Evolutionary conservation across 768 basidiomycete genomes (phyloP).

Genomic region (Tylopilus balloui): DNA sequence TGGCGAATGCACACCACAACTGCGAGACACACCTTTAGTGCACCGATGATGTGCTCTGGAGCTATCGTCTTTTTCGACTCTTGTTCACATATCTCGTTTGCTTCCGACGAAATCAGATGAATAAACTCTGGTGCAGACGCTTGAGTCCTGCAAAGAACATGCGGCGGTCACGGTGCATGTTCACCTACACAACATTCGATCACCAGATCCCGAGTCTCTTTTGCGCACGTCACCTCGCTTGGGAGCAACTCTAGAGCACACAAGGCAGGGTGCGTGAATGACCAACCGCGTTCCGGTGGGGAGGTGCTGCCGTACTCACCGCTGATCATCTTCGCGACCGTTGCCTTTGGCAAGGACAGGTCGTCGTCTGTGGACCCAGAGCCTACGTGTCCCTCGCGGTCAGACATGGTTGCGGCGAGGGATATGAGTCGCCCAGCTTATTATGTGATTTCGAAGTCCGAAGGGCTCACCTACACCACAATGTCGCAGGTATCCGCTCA

Average conservation of each 20-base stretch:
- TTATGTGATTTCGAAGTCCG: conserved; percentile 39
- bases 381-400: conserved; percentile 73
- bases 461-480: conserved; percentile 5
- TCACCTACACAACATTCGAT: conserved; percentile 99
- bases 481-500: conserved; percentile 17
- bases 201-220: conserved; percentile 94
- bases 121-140: conserved; percentile 75
- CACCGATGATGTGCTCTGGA: conserved; percentile 92
- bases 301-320: conserved; percentile 43
- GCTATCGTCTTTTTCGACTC: conserved; percentile 99
- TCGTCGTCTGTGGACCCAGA: conserved; percentile 81
- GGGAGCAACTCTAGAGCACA: conserved; percentile 74
- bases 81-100: conserved; percentile 96
- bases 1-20: background rate
- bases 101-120: conserved; percentile 93
- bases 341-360: conserved; percentile 92
- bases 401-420: conserved; percentile 65
- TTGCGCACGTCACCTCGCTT: conserved; percentile 80
- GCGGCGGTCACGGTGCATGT: conserved; percentile 31
- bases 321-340: conserved; percentile 93
- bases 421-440: conserved; percentile 1
- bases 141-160: conserved; percentile 14
- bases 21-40: conserved; percentile 64
- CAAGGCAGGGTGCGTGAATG: conserved; percentile 1
- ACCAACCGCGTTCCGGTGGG: conserved; percentile 1